These are phyloP conservation scores for Pestalotiopsis sp. DNA, from an alignment of 2,329 filamentous ascomycete genomes.

Conservation along the genomic window DNA sequence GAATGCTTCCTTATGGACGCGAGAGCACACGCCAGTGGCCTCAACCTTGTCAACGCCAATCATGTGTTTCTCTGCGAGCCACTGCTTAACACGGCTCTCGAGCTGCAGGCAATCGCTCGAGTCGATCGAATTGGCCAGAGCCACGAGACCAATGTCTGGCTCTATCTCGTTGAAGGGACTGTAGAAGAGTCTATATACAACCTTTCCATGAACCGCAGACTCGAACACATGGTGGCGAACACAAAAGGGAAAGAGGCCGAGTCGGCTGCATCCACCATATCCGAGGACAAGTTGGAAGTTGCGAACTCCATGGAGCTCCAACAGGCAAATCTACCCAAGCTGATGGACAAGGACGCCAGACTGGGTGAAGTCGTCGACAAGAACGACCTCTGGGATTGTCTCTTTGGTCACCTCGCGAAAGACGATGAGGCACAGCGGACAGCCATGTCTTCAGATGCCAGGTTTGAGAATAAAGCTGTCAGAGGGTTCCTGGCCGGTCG, in stretches of 20 bases:
- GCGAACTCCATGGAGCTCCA: conserved; percentile 86
- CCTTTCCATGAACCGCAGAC: conserved; percentile 75
- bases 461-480: conserved; percentile 34
- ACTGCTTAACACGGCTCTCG: conserved; percentile 87
- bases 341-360: conserved; percentile 70
- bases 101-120: conserved; percentile 91
- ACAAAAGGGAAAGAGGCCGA: conserved; percentile 37
- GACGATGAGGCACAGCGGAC: conserved; percentile 18
- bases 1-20: conserved; percentile 91
- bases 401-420: conserved; percentile 67
- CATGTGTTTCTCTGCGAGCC: conserved; percentile 96
- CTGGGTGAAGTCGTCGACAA: conserved; percentile 80
- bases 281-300: conserved; percentile 70
- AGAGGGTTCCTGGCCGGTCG: conserved; percentile 46
- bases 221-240: conserved; percentile 71
- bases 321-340: conserved; percentile 66
- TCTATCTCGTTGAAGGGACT: conserved; percentile 88
- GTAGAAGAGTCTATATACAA: conserved; percentile 93
- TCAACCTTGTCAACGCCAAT: conserved; percentile 90
- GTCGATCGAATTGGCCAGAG: conserved; percentile 94
- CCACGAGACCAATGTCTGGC: conserved; percentile 88
- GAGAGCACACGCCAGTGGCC: conserved; percentile 81
- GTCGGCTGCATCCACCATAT: conserved; percentile 41
- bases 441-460: conserved; percentile 23
- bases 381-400: conserved; percentile 83